These are phyloP conservation scores for Scenedesmus sp. DNA, from an alignment of 163 green algal genomes.

Conservation along the genomic window DNA sequence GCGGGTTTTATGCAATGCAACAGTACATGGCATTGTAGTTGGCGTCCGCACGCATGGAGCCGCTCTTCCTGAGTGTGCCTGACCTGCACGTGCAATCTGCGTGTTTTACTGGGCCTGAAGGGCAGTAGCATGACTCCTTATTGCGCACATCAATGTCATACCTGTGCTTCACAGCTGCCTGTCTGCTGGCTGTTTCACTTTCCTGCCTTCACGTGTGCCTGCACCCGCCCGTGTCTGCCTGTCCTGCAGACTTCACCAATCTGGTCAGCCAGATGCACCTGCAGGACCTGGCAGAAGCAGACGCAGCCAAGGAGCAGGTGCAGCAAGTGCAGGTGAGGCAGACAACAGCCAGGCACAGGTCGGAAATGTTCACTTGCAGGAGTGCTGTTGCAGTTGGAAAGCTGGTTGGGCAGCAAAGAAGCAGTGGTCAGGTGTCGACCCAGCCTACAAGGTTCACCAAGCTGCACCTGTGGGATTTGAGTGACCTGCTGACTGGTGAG, in stretches of 20 bases:
- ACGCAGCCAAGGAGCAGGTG: slow-evolving; percentile 73
- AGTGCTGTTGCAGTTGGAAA: neutral
- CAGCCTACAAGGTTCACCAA: no score
- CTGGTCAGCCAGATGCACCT: slow-evolving; percentile 90
- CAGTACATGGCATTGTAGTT: neutral
- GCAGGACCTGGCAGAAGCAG: slow-evolving; percentile 95
- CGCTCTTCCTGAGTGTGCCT: no score
- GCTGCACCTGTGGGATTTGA: neutral
- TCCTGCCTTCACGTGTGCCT: neutral
- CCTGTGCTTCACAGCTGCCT: neutral
- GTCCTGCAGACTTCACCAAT: slow-evolving; percentile 93
- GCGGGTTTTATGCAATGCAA: neutral
- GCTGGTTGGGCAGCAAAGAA: neutral
- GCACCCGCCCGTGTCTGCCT: neutral
- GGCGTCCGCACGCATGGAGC: no score
- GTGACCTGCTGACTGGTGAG: neutral
- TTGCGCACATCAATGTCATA: neutral
- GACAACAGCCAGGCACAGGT: neutral
- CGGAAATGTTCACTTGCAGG: neutral
- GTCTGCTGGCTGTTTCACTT: neutral
- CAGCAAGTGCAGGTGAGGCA: slow-evolving; percentile 76
- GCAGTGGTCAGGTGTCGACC: neutral
- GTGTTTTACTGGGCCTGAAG: neutral
- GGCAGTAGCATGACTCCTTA: neutral
- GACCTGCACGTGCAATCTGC: neutral